These are phyloP conservation scores for Salix dunnii DNA, from an alignment of 345 rosid species.

Conservation along the genomic window DNA sequence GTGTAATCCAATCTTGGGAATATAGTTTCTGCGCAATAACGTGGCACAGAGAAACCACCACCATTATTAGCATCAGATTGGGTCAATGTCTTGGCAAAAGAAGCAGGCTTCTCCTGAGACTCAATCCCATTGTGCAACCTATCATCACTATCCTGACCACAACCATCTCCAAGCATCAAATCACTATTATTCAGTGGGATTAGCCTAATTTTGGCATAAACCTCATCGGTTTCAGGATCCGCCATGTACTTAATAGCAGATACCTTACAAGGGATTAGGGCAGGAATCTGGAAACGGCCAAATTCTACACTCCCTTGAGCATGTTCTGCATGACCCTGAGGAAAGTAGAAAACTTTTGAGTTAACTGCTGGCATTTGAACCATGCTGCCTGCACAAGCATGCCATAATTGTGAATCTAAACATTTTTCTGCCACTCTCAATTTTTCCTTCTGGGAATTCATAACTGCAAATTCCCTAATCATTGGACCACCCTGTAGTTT, in stretches of 20 bases:
- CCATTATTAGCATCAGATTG: conserved; percentile 98
- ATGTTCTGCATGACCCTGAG: conserved; percentile 96
- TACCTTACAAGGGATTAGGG: conserved; percentile 58
- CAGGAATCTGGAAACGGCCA: conserved; percentile 41
- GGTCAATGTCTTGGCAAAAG: conserved; percentile 91
- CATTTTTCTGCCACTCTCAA: conserved; percentile 48
- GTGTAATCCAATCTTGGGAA: conserved; percentile 80
- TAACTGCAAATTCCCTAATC: conserved; percentile 25
- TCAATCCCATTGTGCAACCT: conserved; percentile 34
- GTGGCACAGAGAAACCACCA: conserved; percentile 96
- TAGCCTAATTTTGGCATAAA: conserved; percentile 64
- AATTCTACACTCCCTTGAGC: conserved; percentile 60
- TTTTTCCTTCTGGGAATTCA: conserved; percentile 16
- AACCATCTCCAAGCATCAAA: conserved; percentile 16
- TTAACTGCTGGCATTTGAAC: conserved; percentile 79
- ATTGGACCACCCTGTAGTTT: neutral
- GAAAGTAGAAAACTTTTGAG: conserved; percentile 78
- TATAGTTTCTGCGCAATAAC: conserved; percentile 97
- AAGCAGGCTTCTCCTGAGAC: conserved; percentile 62
- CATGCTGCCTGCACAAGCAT: conserved; percentile 98
- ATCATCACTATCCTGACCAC: conserved; percentile 31
- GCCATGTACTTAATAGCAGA: conserved; percentile 74
- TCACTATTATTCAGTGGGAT: conserved; percentile 45
- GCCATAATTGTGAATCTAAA: conserved; percentile 94
- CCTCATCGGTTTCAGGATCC: conserved; percentile 89